These are phyloP conservation scores for Penicillium brevicompactum DNA, from an alignment of 2,329 filamentous ascomycete genomes.

Conservation along the genomic window DNA sequence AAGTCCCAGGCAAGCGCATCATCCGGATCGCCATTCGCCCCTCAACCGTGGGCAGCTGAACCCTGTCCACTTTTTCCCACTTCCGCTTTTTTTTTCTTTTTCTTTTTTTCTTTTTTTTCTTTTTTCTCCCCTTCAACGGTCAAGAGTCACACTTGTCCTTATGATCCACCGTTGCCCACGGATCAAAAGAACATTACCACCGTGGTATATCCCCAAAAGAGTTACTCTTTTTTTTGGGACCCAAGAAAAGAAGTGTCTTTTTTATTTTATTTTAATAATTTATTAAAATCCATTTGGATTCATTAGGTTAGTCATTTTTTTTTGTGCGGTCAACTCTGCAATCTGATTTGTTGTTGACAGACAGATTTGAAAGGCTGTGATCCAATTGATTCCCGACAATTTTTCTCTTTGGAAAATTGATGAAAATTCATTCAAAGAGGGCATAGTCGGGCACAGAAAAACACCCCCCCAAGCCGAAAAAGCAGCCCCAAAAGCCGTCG, in stretches of 20 bases:
- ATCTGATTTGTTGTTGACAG: conserved; percentile 11
- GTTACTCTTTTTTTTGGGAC: conserved; percentile 7
- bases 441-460: background rate
- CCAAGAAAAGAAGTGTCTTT: conserved; percentile 4
- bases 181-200: conserved; percentile 3
- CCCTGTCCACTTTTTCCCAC: conserved; percentile 13
- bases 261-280: conserved; percentile 7
- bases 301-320: conserved; percentile 7
- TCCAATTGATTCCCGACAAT: conserved; percentile 14
- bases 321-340: conserved; percentile 8
- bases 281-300: background rate
- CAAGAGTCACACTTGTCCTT: conserved; percentile 2
- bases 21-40: conserved; percentile 34
- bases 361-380: conserved; percentile 5
- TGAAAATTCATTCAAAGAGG: conserved; percentile 4
- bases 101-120: background rate
- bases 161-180: conserved; percentile 7
- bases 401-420: conserved; percentile 13
- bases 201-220: conserved; percentile 1
- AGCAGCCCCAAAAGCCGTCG: background rate
- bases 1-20: conserved; percentile 27
- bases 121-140: background rate
- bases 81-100: conserved; percentile 1
- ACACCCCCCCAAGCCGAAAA: background rate
- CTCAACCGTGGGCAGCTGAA: conserved; percentile 33